Base-by-base conservation (phyloP, 108 stramenopile species). In the Nannochloropsis gaditana region DNA sequence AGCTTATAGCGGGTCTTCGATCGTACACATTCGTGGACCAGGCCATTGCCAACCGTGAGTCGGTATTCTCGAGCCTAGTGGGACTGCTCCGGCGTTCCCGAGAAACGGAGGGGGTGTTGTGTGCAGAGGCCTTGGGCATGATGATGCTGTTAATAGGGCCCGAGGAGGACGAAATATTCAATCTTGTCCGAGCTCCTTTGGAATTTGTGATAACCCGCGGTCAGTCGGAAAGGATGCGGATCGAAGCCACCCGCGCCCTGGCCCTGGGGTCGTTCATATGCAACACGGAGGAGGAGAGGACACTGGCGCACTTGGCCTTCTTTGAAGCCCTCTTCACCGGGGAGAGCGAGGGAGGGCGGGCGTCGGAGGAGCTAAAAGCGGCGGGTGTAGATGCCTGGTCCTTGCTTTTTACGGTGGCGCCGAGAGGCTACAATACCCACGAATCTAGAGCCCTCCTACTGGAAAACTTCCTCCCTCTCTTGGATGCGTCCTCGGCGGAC, bases 201-300 rank as follows among this genome's bases (percentile, higher is more conserved):
- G 31, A 79, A 45, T n/a, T 45, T n/a, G 41, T 83, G 41, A 83
- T 87, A 45, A 87, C 86, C 41, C 86, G 86, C 80, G 83, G 86
- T 80, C 83, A 83, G 59, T 45, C 80, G 21, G 83, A 83, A 41
- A 83, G 83, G 45, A 43, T 80, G 17, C 43, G 86, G 44, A 83
- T 87, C 10, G 86, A 45, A 21, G 86, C 86, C 43, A 79, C 79
- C 43, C 83, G 44, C 79, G 79, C 86, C 21, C 44, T 87, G 42
- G 86, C 86, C 9, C 31, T 87, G 80, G 83, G 83, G 41, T 87
- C 83, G 79, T 87, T 87, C 80, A 80, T 87, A 45, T 87, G 86
- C 83, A 83, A 79, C 15, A 83, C 79, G 44, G 86, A 87, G 19
- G 83, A 83, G 44, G 86, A 84, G 15, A 41, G 43, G 44, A 87